Conservation (phyloP, 2,329 filamentous ascomycete species). For the Sarocladiaceae sp. region DNA sequence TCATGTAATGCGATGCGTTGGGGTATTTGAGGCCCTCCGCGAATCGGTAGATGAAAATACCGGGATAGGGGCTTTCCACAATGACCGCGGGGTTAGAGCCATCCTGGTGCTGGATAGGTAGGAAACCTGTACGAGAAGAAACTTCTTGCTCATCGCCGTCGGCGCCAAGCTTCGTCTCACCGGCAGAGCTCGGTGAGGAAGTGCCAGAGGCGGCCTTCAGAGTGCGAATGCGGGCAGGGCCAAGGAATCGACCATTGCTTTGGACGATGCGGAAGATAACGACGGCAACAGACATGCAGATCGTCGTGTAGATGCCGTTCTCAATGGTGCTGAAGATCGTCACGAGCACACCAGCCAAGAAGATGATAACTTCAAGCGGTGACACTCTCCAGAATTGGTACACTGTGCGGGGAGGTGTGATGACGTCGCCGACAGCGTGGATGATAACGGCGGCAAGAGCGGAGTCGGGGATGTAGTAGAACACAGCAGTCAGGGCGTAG, state of each 20-base stretch:
- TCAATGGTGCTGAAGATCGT: slow-evolving; percentile 79
- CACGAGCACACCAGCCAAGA: slow-evolving; percentile 77
- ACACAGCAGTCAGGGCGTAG: slow-evolving; percentile 75
- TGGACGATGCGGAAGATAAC: slow-evolving; percentile 74
- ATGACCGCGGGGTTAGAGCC: slow-evolving; percentile 42
- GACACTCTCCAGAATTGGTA: slow-evolving; percentile 87
- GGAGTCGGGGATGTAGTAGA: slow-evolving; percentile 81
- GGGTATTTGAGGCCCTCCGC: slow-evolving; percentile 51
- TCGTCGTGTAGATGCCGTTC: slow-evolving; percentile 78
- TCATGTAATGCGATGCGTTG: slow-evolving; percentile 45
- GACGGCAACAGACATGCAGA: slow-evolving; percentile 62
- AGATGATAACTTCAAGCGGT: slow-evolving; percentile 75
- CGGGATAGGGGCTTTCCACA: slow-evolving; percentile 42
- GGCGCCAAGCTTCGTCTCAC: slow-evolving; percentile 17
- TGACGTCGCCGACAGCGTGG: slow-evolving; percentile 80
- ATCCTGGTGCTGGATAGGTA: slow-evolving; percentile 43
- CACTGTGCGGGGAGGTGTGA: slow-evolving; percentile 74
- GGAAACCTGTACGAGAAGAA: slow-evolving; percentile 33
- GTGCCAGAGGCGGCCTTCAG: slow-evolving; percentile 66
- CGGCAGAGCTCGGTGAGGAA: slow-evolving; percentile 49
- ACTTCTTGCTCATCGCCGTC: slow-evolving; percentile 38
- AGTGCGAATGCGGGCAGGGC: slow-evolving; percentile 75
- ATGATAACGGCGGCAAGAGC: slow-evolving; percentile 79
- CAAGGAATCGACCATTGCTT: slow-evolving; percentile 71
- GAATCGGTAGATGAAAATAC: slow-evolving; percentile 50